Base-by-base conservation (phyloP, 2,329 filamentous ascomycete species). In the Phialophora chinensis region DNA sequence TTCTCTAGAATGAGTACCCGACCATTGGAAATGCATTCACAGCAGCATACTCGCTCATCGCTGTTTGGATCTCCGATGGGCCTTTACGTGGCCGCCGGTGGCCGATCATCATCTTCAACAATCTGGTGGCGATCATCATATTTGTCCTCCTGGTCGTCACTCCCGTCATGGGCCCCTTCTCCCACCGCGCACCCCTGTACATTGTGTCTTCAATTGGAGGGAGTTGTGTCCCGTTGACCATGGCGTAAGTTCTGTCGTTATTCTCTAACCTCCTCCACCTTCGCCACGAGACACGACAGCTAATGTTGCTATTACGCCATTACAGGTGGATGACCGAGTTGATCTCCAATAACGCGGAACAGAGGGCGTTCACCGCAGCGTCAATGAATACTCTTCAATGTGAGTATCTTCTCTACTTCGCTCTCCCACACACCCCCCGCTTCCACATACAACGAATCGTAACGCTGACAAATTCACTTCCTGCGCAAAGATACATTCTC, bases 311-410 rank as follows among this genome's bases (percentile, higher is more conserved):
- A 38, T 29, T 44, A 0, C 33, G 7, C 2, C 33, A 35, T n/a
- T 2, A 23, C 27, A 68, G 66, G 25, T 68, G 66, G 66, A 68
- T 68, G 66, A 58, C 66, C 35, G 66, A 68, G 50, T 64, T 68
- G 44, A 65, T 68, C 27, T 68, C 66, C 3, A 25, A 68, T 54
- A 68, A 65, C 25, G 66, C 66, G n/a, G 66, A 68, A 25, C 66
- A 68, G 55, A 58, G 66, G 49, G 66, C 66, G 14, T 68, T 68
- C 44, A 68, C 66, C 25, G 66, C 66, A 5, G 66, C 66, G 5
- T 33, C 66, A 14, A 68, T 68, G 66, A 68, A 68, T 27, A 68
- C 66, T 42, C 59, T 68, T 27, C 66, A 69, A 64, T 66, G 63
- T 69, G 31, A 63, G 66, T 50, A 11, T 23, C 33, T 33, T 49